Base-by-base conservation (phyloP, 306 rosid species). In the Quercus parvula region DNA sequence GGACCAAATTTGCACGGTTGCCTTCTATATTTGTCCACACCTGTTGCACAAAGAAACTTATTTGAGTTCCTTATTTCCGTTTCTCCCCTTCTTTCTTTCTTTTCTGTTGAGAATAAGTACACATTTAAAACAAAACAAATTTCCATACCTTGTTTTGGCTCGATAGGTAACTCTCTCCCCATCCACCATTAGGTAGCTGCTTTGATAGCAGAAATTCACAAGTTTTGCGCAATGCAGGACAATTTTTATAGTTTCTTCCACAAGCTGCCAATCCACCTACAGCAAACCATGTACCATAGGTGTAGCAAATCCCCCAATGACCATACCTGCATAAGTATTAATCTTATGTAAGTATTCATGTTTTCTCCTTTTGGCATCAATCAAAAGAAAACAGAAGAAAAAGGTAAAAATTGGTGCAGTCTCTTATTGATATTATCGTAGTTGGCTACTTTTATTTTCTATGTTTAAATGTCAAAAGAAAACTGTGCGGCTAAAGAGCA, bases 121-220 rank as follows among this genome's bases (percentile, higher is more conserved):
- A 8, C 20, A 15, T 22, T 71, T 6, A 82, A 57, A 79, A 52
- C 33, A 41, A 59, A 54, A 79, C 46, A 31, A 75, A 62, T 1
- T 46, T 33, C 9, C n/a, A 25, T 70, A 86, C 95, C 94, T 88
- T 89, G 73, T 90, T 85, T 73, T 82, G 90, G 81, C 92, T 74
- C 2, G 97, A 86, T 72, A 90, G 85, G 78, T 92, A 88, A 75
- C 96, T 89, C 78, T 92, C 97, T 55, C 97, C 97, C 97, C 97
- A 92, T 0, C 96, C 96, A 73, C 96, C 97, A 70, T 84, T 68
- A 2, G 91, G 84, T 10, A 90, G 84, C 67, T 92, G 94, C 78
- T 90, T 92, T 71, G 92, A 90, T 18, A 92, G 73, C 28, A 92
- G 62, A 76, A 89, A 92, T 3, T 76, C 18, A 76, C 94, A 87